A percentile compares a stretch with the other conserved stretches of the same genome.
phyloP scores from a whole-genome alignment of 768 basidiomycete species.

The Leccinum truebloodii region DNA sequence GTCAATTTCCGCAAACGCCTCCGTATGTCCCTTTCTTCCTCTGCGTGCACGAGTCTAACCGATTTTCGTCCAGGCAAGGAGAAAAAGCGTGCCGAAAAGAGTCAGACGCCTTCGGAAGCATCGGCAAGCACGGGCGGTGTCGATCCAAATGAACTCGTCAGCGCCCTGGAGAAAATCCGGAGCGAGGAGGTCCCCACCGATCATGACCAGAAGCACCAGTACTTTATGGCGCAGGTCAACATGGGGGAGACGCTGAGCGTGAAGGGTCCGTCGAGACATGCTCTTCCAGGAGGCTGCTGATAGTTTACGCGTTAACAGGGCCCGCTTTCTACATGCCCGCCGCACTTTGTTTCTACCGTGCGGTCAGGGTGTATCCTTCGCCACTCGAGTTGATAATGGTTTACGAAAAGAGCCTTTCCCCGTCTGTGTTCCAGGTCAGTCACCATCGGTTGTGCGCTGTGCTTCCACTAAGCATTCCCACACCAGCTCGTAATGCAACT shows the following conservation, averaged over 20 bases:
- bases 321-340: conserved; percentile 75
- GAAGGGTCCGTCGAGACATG: conserved; percentile 50
- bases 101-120: conserved; percentile 46
- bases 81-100: conserved; percentile 84
- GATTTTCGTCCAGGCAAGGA: conserved; percentile 69
- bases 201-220: conserved; percentile 80
- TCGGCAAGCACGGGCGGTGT: conserved; percentile 30
- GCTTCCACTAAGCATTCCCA: conserved; percentile 9
- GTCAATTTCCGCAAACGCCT: conserved; percentile 84
- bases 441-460: neutral
- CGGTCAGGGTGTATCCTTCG: conserved; percentile 91
- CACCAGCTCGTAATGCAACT: conserved; percentile 74
- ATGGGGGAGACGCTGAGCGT: conserved; percentile 82
- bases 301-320: conserved; percentile 47
- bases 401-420: conserved; percentile 88
- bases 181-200: conserved; percentile 65
- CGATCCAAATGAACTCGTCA: conserved; percentile 55
- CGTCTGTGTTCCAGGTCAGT: conserved; percentile 73
- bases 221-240: conserved; percentile 89
- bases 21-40: conserved; percentile 51
- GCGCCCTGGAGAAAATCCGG: conserved; percentile 66
- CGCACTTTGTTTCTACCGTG: conserved; percentile 90
- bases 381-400: conserved; percentile 94
- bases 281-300: neutral
- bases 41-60: neutral